Percentiles rank a stretch among this genome's conserved stretches.
These are phyloP conservation scores for Neostapfia colusana DNA, from an alignment of 176 grass and related monocot species.

Conservation along the genomic window DNA sequence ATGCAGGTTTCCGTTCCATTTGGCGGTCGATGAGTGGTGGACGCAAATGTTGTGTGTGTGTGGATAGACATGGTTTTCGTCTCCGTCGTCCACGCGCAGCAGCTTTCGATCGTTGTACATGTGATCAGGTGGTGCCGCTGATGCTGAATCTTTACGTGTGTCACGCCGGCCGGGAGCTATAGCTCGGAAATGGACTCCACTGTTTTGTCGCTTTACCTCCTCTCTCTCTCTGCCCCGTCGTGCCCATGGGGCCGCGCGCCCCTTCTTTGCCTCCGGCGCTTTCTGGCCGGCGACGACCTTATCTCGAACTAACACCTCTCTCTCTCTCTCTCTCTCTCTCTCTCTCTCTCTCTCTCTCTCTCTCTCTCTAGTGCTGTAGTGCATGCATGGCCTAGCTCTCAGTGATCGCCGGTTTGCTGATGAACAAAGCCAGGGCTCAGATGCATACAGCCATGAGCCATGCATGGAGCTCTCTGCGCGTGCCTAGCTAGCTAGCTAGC, in stretches of 20 bases:
- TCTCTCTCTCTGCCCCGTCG: constrained; percentile 12
- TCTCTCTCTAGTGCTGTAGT: too few relatives aligned
- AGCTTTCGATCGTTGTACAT: not conserved
- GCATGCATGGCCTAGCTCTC: not conserved
- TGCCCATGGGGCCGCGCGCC: constrained; percentile 26
- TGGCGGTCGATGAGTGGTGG: too few relatives aligned
- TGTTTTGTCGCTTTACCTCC: constrained; percentile 34
- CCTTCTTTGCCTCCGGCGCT: too few relatives aligned
- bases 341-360: too few relatives aligned
- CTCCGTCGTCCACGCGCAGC: constrained; percentile 20
- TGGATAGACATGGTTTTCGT: too few relatives aligned
- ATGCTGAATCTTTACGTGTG: constrained; percentile 37
- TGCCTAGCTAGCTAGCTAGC: not conserved
- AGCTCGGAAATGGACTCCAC: constrained; percentile 36
- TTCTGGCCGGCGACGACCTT: constrained; percentile 42
- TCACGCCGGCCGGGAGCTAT: constrained; percentile 32
- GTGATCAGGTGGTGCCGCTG: not conserved
- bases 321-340: too few relatives aligned
- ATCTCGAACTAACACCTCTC: too few relatives aligned
- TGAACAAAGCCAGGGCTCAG: not conserved
- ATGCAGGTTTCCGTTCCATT: not conserved
- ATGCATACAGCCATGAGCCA: not conserved
- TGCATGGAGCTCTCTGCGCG: not conserved
- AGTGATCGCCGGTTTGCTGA: not conserved
- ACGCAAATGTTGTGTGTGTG: too few relatives aligned